Base-by-base conservation (phyloP, 1,284 basidiomycete genomes). In the Heterobasidion annosum region DNA sequence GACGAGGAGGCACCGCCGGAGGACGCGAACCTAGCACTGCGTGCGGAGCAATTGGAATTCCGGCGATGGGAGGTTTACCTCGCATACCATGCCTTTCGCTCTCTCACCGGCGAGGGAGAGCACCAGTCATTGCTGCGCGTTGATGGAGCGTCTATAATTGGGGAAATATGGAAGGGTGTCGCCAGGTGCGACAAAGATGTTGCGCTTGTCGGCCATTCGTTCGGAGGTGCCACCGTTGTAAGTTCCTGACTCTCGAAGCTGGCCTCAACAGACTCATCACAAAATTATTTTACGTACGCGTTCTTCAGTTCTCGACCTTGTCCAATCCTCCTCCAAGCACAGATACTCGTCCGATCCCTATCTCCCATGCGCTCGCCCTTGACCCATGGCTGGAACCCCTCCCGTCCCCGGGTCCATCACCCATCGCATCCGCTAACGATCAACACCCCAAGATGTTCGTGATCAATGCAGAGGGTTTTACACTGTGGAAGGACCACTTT, bases 311-410 rank as follows among this genome's bases (percentile, higher is more conserved):
- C 48, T 78, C 78, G 2, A 64, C 83, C 13, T 67, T 85, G 12
- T 81, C 81, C 10, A 62, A 70, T 12, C 72, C 78, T 3, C 71
- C 76, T 4, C 66, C 67, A 3, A 54, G 65, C 4, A 51, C 19
- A 32, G 40, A 44, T 2, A 35, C 66, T 3, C 71, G 76, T 57
- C 48, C 62, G 1, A 72, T 90, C 50, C 81, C 82, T 0, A 65
- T 84, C 44, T 70, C 71, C 8, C 76, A 78, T 53, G 78, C 74
- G 2, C 63, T 91, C 13, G 70, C 82, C 18, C 73, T 89, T 8
- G 89, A 91, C 65, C 89, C 88, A 40, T 91, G 89, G 89, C 67
- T 90, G 15, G 87, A 91, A 54, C 86, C 89, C 15, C 63, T 89
- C 16, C 75, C 82, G 1, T 66, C 73, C 16, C 82, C 83, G 25